Evolutionary conservation across 805 yeast genomes (phyloP).

Genomic region (Metschnikowia amazonensis): DNA sequence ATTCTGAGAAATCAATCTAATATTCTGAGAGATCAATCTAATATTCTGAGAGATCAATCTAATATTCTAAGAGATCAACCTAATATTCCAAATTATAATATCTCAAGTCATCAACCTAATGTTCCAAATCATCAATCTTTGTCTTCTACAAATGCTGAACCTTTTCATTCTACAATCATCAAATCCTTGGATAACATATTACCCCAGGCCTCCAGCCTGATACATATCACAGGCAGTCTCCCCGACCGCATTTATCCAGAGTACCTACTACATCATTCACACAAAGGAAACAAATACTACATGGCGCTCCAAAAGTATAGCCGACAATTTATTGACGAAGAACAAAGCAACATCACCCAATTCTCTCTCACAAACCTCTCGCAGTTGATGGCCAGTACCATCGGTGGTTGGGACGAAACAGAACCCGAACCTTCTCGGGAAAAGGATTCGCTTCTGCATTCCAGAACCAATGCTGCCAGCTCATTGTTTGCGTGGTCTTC

Average conservation of each 20-base stretch:
- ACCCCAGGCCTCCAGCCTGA: background rate
- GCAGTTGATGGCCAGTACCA: conserved; percentile 4
- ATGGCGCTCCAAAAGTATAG: conserved; percentile 31
- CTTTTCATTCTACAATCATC: background rate
- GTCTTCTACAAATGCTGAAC: too few species aligned
- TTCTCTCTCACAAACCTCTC: conserved; percentile 21
- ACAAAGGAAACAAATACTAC: conserved; percentile 29
- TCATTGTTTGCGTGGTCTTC: conserved; percentile 44
- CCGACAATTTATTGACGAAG: conserved; percentile 29
- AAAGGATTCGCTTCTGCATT: background rate
- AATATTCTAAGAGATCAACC: too few species aligned
- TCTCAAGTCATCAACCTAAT: too few species aligned
- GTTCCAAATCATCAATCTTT: too few species aligned
- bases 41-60: too few species aligned
- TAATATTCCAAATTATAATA: too few species aligned
- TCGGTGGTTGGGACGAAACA: conserved; percentile 13
- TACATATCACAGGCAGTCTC: background rate
- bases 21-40: too few species aligned
- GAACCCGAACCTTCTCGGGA: conserved; percentile 5
- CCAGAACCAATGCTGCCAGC: conserved; percentile 22
- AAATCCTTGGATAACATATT: background rate
- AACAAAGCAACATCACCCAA: conserved; percentile 21
- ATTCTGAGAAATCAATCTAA: too few species aligned
- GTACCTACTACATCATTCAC: conserved; percentile 28
- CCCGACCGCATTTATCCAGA: conserved; percentile 29